A percentile compares a stretch with the other conserved stretches of the same genome.
phyloP scores from a whole-genome alignment of 257 asterid genomes.

The Capsicum pubescens region DNA sequence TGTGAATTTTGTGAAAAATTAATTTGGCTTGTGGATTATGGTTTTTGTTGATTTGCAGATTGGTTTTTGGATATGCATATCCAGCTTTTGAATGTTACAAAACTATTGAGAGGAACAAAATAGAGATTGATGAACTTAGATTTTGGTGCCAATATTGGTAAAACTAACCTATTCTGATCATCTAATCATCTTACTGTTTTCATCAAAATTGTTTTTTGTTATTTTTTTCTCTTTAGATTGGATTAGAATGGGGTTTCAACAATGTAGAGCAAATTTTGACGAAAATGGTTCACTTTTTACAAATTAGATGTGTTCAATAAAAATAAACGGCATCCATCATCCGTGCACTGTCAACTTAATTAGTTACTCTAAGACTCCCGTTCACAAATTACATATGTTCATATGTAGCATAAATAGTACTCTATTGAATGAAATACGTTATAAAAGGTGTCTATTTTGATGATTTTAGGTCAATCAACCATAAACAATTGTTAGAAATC shows the following conservation, averaged over 20 bases:
- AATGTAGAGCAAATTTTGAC: neutral
- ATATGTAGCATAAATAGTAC: too few relatives aligned
- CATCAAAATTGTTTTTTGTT: neutral
- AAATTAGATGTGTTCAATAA: too few relatives aligned
- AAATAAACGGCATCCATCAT: too few relatives aligned
- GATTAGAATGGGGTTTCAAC: neutral
- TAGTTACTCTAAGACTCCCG: too few relatives aligned
- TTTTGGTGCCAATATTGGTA: slow-evolving; percentile 97
- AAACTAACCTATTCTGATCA: neutral
- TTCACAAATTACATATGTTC: too few relatives aligned
- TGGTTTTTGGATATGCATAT: slow-evolving; percentile 84
- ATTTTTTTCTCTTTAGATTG: neutral
- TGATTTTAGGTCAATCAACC: too few relatives aligned
- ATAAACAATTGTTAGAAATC: too few relatives aligned
- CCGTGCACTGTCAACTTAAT: neutral
- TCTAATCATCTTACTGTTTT: neutral
- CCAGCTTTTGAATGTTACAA: slow-evolving; percentile 91
- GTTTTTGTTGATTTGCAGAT: slow-evolving; percentile 43
- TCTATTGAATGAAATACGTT: too few relatives aligned
- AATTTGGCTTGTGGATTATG: too few relatives aligned
- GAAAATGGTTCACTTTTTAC: neutral
- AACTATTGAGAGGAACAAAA: slow-evolving; percentile 74
- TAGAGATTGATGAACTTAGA: slow-evolving; percentile 66
- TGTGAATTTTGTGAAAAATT: neutral
- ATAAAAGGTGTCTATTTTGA: too few relatives aligned